Conservation (phyloP, 2,329 filamentous ascomycete genomes). For the Colletotrichum godetiae region DNA sequence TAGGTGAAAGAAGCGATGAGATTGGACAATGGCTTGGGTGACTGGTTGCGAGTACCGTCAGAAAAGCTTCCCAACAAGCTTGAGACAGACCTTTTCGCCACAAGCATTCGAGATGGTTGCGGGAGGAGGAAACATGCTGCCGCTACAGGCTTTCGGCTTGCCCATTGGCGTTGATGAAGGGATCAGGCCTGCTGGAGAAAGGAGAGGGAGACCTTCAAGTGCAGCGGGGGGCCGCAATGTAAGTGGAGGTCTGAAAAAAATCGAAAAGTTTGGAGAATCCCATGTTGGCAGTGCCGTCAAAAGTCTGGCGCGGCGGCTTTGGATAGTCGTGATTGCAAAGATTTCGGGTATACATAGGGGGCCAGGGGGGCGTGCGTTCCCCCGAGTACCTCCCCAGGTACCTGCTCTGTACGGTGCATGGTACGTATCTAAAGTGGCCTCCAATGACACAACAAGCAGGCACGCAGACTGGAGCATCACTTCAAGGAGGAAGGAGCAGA, state of each 20-base stretch:
- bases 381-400: neutral
- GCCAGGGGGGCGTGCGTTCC: neutral
- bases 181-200: neutral
- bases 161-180: neutral
- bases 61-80: neutral
- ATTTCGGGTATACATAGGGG: neutral
- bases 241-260: conserved; percentile 22
- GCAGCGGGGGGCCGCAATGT: neutral
- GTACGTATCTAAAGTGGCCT: neutral
- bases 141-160: neutral
- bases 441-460: neutral
- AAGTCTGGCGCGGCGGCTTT: neutral
- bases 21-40: conserved; percentile 1
- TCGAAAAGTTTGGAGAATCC: conserved; percentile 35
- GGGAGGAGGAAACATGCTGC: neutral
- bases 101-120: neutral
- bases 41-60: neutral
- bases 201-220: neutral
- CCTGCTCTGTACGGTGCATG: neutral
- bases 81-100: neutral
- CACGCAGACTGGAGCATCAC: neutral
- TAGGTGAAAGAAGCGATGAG: neutral
- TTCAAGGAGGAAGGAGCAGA: neutral
- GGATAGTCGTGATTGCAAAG: neutral
- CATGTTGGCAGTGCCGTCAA: conserved; percentile 32